Base-by-base conservation (phyloP, 208 protist genomes). In the Phytomonas francai region DNA sequence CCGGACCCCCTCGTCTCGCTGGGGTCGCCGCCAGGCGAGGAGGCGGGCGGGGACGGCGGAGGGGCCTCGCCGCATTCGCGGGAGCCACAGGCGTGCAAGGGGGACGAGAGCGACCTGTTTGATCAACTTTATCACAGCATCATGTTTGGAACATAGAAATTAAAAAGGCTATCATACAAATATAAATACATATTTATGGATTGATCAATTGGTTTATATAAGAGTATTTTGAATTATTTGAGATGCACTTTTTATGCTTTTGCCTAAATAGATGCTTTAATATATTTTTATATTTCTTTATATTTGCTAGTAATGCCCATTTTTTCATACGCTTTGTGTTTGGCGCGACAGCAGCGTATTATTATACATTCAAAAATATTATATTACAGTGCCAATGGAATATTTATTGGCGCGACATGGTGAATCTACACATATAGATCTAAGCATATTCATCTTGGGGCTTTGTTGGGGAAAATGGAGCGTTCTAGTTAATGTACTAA, bases 51-150 rank as follows among this genome's bases (percentile, higher is more conserved):
- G 39, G 39, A 16, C 12, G 39, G 1, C 12, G 39, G 39, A 14
- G 39, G 11, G 9, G 12, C 12, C 8, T 45, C 39, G 12, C 1
- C 8, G 12, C 6, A 45, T 16, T 45, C 39, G 6, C 12, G 39
- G 39, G 39, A 45, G 39, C 39, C 39, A 7, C 6, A 45, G 39
- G 39, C 9, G 9, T 7, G 39, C 6, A 16, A 7, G 39, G 19
- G 39, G 9, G 73, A 67, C n/a, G 69, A 56, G 4, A 73, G 81
- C 34, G 81, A 86, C 63, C 58, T 82, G 49, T 86, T 86, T 51
- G 78, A 82, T 49, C 66, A 74, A 31, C 67, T 86, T 25, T 86
- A 86, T 68, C 60, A 86, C 63, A 68, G 81, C 63, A 86, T 86
- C 28, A 86, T 86, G 77, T 72, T 65, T 31, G 65, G 45, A 30